Evolutionary conservation across 1,139 yeast genomes (phyloP).

Genomic region (Zygoascus sp.): DNA sequence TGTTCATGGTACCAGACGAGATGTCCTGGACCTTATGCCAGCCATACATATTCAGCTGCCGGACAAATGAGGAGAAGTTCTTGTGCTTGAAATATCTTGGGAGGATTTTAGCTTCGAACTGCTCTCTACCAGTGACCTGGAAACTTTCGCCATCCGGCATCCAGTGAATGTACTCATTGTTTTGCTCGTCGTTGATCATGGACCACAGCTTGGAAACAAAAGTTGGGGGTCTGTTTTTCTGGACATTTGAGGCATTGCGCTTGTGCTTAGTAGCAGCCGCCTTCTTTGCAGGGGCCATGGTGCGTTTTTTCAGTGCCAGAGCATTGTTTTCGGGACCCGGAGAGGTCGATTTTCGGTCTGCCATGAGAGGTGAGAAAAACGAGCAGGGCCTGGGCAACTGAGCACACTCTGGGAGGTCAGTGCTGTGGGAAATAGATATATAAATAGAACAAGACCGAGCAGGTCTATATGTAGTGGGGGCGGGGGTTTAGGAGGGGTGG

Average conservation of each 20-base stretch:
- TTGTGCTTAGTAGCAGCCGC: conserved; percentile 17
- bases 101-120: conserved; percentile 74
- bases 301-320: conserved; percentile 5
- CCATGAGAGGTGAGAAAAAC: not conserved
- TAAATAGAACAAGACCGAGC: not conserved
- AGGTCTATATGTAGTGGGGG: no score
- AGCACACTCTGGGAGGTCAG: no score
- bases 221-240: conserved; percentile 59
- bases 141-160: conserved; percentile 78
- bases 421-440: no score
- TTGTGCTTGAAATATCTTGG: conserved; percentile 93
- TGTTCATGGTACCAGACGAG: conserved; percentile 55
- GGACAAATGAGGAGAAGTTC: conserved; percentile 89
- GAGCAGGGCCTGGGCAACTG: not conserved
- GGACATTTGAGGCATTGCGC: conserved; percentile 29
- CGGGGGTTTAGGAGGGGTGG: no score
- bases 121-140: conserved; percentile 78
- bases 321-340: conserved; percentile 7
- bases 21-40: conserved; percentile 94
- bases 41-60: conserved; percentile 96
- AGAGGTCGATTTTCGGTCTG: conserved; percentile 4
- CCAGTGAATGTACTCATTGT: conserved; percentile 76
- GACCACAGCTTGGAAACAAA: conserved; percentile 92
- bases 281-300: not conserved
- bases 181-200: conserved; percentile 80